Conservation (phyloP, 1,284 basidiomycete species). For the Fomitopsis schrenkii region DNA sequence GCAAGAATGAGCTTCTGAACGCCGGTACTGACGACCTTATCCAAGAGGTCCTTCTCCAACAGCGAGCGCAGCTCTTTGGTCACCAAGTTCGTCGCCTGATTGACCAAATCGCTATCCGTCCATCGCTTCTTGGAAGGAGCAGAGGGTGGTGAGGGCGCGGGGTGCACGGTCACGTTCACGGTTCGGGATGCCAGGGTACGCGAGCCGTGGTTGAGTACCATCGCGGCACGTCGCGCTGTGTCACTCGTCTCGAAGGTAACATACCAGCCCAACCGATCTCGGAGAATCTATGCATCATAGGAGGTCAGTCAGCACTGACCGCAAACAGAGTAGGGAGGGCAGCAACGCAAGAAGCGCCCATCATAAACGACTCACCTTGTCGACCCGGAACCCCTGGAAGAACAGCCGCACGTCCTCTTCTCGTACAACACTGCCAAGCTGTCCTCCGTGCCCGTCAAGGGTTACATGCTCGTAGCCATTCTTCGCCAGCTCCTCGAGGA, state of each 20-base stretch:
- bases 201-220: constrained; percentile 46
- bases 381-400: constrained; percentile 60
- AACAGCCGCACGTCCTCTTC: constrained; percentile 61
- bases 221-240: constrained; percentile 57
- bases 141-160: constrained; percentile 38
- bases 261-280: constrained; percentile 65
- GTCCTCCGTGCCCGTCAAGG: constrained; percentile 45
- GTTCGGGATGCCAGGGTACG: constrained; percentile 56
- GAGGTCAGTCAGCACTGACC: background rate
- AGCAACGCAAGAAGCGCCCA: constrained; percentile 1
- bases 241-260: constrained; percentile 61
- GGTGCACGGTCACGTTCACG: constrained; percentile 53
- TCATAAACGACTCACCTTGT: constrained; percentile 45
- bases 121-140: constrained; percentile 41
- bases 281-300: constrained; percentile 49
- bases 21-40: constrained; percentile 56
- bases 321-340: constrained; percentile 5
- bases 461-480: constrained; percentile 65
- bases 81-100: constrained; percentile 58
- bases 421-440: constrained; percentile 45
- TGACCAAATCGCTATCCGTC: constrained; percentile 57
- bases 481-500: constrained; percentile 51
- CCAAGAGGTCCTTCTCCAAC: constrained; percentile 69
- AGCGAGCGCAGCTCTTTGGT: constrained; percentile 55
- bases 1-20: constrained; percentile 51